These are phyloP conservation scores for Gomphus bonarii DNA, from an alignment of 1,284 basidiomycete species.

Conservation along the genomic window DNA sequence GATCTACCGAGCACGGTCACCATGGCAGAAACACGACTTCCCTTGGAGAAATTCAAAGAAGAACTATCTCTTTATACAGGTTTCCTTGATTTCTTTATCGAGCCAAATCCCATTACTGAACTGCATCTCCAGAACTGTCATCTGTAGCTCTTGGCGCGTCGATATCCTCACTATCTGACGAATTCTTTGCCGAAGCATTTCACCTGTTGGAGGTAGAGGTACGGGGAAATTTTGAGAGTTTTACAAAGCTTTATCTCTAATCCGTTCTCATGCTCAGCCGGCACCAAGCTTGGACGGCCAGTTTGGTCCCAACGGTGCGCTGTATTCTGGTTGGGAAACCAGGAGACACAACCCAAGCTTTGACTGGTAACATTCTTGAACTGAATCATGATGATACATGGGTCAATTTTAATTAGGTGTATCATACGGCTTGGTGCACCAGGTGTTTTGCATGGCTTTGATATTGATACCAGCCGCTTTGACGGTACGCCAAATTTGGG, in stretches of 20 bases:
- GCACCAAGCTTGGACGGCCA: conserved; percentile 81
- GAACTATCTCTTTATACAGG: conserved; percentile 52
- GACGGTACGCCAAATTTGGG: conserved; percentile 43
- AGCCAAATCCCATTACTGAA: neutral
- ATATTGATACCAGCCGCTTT: conserved; percentile 95
- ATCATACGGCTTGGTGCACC: conserved; percentile 83
- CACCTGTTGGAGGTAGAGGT: conserved; percentile 82
- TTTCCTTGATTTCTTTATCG: conserved; percentile 18
- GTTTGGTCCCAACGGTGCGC: conserved; percentile 91
- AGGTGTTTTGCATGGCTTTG: conserved; percentile 77
- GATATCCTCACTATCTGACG: conserved; percentile 77
- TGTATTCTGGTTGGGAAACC: conserved; percentile 94
- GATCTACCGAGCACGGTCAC: neutral
- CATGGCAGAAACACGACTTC: conserved; percentile 16
- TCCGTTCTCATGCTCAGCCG: conserved; percentile 36
- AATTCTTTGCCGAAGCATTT: conserved; percentile 87
- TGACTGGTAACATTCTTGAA: conserved; percentile 68
- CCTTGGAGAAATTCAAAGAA: conserved; percentile 45
- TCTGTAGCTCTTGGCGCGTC: conserved; percentile 76
- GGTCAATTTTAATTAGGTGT: conserved; percentile 44
- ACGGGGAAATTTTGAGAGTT: conserved; percentile 16
- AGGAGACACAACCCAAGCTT: conserved; percentile 80
- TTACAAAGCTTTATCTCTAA: neutral
- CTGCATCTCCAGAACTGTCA: conserved; percentile 63
- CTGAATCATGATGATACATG: neutral